Evolutionary conservation across 352 stramenopile species (phyloP).

Genomic region (Pythium insidiosum): DNA sequence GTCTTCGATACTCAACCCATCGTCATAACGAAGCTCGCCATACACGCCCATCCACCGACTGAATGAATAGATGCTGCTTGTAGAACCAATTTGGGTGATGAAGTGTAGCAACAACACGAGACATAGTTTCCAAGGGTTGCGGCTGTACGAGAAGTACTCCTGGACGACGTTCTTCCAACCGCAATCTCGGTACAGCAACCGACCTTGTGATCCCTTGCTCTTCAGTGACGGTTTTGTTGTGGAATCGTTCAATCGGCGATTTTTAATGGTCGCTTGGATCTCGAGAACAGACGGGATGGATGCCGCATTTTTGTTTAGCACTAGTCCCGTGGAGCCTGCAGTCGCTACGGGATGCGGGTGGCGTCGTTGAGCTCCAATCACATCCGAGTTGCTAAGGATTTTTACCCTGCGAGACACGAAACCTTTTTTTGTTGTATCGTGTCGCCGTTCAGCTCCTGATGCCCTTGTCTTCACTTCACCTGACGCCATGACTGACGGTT

Average conservation of each 20-base stretch:
- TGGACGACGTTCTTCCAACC: constrained; percentile 14
- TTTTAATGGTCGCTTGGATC: constrained; percentile 9
- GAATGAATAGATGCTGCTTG: constrained; percentile 26
- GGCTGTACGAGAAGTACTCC: constrained; percentile 27
- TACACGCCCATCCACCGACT: constrained; percentile 26
- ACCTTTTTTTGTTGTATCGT: no score
- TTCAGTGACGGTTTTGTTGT: constrained; percentile 4
- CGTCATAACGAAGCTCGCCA: background rate
- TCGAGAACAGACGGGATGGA: constrained; percentile 15
- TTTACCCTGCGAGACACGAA: background rate
- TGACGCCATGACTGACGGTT: no score
- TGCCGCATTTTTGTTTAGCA: constrained; percentile 12
- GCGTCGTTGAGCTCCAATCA: constrained; percentile 4
- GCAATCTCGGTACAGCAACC: constrained; percentile 2
- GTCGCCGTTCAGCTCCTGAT: no score
- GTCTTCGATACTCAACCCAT: constrained; percentile 8
- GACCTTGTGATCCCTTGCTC: background rate
- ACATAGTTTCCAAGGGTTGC: constrained; percentile 13
- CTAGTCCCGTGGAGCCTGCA: constrained; percentile 4
- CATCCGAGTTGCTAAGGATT: constrained; percentile 4
- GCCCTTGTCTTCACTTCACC: no score
- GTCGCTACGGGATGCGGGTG: background rate
- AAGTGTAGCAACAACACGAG: constrained; percentile 23
- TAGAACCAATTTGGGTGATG: constrained; percentile 23
- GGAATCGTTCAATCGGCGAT: background rate